Percentiles rank a stretch among this genome's conserved stretches.
These are phyloP conservation scores for Colletotrichum gigasporum DNA, from an alignment of 2,329 filamentous ascomycete species.

Conservation along the genomic window DNA sequence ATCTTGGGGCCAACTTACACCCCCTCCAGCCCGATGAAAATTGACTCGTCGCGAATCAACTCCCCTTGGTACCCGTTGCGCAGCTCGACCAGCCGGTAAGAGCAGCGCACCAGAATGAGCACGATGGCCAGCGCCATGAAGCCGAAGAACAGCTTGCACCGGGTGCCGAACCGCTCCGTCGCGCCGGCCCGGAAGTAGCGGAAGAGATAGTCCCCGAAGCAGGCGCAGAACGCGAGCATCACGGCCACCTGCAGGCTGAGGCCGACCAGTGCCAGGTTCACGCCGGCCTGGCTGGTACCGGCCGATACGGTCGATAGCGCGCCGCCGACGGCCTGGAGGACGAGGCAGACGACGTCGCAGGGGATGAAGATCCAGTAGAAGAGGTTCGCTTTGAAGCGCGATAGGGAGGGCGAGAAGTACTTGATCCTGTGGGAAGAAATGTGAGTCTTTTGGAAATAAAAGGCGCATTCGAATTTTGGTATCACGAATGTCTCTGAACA, in stretches of 20 bases:
- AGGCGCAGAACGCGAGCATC: conserved; percentile 60
- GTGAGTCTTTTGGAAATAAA: no score
- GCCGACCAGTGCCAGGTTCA: conserved; percentile 71
- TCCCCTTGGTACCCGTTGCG: conserved; percentile 63
- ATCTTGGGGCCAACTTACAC: conserved; percentile 28
- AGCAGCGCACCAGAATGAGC: conserved; percentile 64
- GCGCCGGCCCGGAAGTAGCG: conserved; percentile 35
- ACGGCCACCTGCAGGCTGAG: conserved; percentile 69
- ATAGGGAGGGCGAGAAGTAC: background rate
- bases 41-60: conserved; percentile 55
- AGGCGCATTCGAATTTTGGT: no score
- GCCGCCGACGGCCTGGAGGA: conserved; percentile 68
- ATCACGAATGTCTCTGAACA: background rate
- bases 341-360: conserved; percentile 68
- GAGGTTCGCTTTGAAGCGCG: conserved; percentile 38
- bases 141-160: conserved; percentile 60
- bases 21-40: conserved; percentile 61
- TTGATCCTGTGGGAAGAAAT: no score
- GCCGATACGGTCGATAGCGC: conserved; percentile 56
- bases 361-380: conserved; percentile 61
- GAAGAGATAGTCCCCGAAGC: conserved; percentile 55
- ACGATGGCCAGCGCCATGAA: conserved; percentile 61
- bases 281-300: conserved; percentile 52
- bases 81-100: conserved; percentile 68
- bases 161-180: conserved; percentile 17